phyloP scores from a whole-genome alignment of 2,329 filamentous ascomycete species.

The Epichloe festucae region DNA sequence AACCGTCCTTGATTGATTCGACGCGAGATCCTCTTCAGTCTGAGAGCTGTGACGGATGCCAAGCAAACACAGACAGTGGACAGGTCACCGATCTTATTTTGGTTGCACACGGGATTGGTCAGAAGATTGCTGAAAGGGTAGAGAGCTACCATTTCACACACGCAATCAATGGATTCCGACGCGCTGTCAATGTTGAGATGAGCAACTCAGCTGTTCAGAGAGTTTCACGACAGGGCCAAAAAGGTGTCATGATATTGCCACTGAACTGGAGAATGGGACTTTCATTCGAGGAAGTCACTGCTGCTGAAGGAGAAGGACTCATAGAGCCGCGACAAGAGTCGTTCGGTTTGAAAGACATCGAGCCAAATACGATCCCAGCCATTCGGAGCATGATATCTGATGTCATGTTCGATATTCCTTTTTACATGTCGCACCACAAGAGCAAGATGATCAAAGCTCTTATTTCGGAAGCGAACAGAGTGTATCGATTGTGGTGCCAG shows the following conservation, averaged over 20 bases:
- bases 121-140: constrained; percentile 87
- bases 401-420: constrained; percentile 92
- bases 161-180: constrained; percentile 79
- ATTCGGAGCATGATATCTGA: constrained; percentile 92
- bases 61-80: constrained; percentile 47
- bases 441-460: constrained; percentile 87
- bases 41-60: constrained; percentile 41
- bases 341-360: constrained; percentile 70
- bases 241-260: constrained; percentile 86
- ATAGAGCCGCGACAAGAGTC: constrained; percentile 44
- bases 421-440: constrained; percentile 95
- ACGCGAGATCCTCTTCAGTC: constrained; percentile 15
- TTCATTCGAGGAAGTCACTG: constrained; percentile 70
- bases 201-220: constrained; percentile 60
- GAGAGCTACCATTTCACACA: constrained; percentile 98
- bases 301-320: constrained; percentile 40
- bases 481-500: constrained; percentile 88
- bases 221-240: constrained; percentile 62
- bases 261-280: constrained; percentile 88
- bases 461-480: constrained; percentile 79
- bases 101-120: constrained; percentile 89
- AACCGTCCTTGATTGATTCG: not conserved
- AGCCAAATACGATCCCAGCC: constrained; percentile 76
- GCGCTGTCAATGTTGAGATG: constrained; percentile 76
- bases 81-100: constrained; percentile 79